A percentile compares a stretch with the other conserved stretches of the same genome.
Conservation (phyloP, 306 rosid species). For the Vicia faba region DNA sequence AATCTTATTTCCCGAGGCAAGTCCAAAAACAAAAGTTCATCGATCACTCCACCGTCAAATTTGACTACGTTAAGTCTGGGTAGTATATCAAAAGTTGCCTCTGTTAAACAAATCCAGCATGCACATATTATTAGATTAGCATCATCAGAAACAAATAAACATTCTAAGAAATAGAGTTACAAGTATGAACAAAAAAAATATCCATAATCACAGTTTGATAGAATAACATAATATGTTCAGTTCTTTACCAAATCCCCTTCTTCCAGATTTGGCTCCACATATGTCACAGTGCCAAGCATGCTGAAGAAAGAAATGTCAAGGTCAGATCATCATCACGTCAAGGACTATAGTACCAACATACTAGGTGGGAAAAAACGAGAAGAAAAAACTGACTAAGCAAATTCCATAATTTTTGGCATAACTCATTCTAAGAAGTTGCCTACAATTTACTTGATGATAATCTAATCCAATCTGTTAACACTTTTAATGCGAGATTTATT, state of each 20-base stretch:
- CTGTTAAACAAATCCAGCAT: conserved; percentile 52
- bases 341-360: conserved; percentile 8
- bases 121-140: conserved; percentile 27
- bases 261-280: conserved; percentile 94
- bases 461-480: conserved; percentile 12
- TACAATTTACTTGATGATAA: background rate
- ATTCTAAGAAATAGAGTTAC: background rate
- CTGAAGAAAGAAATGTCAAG: conserved; percentile 46
- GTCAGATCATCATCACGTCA: conserved; percentile 24
- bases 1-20: conserved; percentile 78
- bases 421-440: conserved; percentile 8
- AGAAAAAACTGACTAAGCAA: conserved; percentile 5
- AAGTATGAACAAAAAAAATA: background rate
- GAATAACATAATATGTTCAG: background rate
- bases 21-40: conserved; percentile 89
- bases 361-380: background rate
- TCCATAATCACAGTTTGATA: background rate
- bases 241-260: conserved; percentile 92
- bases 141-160: conserved; percentile 12
- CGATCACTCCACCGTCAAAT: conserved; percentile 92
- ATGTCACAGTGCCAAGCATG: conserved; percentile 97
- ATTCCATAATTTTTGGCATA: background rate
- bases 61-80: conserved; percentile 94
- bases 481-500: background rate
- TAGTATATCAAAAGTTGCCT: conserved; percentile 96